Conservation (phyloP, 2,329 filamentous ascomycete species). For the Ophiostoma himal-ulmi region DNA sequence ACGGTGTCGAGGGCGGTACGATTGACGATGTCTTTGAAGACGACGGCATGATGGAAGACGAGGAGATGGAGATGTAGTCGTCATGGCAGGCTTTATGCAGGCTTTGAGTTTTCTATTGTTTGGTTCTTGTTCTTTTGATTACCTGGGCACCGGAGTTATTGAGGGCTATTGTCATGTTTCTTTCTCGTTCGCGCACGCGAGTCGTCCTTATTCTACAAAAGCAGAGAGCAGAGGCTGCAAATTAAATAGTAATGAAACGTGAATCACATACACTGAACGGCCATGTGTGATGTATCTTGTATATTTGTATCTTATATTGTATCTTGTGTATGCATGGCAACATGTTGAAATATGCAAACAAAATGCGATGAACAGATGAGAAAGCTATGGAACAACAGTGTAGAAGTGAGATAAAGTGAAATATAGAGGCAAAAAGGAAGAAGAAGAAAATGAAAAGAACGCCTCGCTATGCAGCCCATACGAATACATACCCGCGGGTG, state of each 20-base stretch:
- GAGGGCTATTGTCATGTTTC: neutral
- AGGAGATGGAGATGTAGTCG: conserved; percentile 35
- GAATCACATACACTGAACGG: neutral
- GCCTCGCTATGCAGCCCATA: conserved; percentile 25
- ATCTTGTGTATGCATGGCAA: conserved; percentile 3
- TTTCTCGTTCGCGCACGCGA: neutral
- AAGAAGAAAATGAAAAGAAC: conserved; percentile 21
- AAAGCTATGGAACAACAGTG: neutral
- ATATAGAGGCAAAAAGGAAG: neutral
- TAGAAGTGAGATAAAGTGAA: neutral
- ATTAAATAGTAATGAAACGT: neutral
- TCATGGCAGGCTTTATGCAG: too few species aligned
- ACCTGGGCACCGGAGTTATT: neutral
- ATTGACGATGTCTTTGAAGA: conserved; percentile 45
- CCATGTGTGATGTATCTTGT: neutral
- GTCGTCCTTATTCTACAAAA: neutral
- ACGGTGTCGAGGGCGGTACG: conserved; percentile 48
- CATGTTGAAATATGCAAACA: conserved; percentile 6
- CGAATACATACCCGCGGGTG: neutral
- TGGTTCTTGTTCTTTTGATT: neutral
- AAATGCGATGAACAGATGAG: neutral
- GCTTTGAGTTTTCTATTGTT: neutral
- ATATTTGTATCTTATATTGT: neutral
- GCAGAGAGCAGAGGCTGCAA: neutral
- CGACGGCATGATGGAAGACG: conserved; percentile 33